A percentile compares a stretch with the other conserved stretches of the same genome.
These are phyloP conservation scores for Epichloe sylvatica DNA, from an alignment of 2,329 filamentous ascomycete genomes.

Conservation along the genomic window DNA sequence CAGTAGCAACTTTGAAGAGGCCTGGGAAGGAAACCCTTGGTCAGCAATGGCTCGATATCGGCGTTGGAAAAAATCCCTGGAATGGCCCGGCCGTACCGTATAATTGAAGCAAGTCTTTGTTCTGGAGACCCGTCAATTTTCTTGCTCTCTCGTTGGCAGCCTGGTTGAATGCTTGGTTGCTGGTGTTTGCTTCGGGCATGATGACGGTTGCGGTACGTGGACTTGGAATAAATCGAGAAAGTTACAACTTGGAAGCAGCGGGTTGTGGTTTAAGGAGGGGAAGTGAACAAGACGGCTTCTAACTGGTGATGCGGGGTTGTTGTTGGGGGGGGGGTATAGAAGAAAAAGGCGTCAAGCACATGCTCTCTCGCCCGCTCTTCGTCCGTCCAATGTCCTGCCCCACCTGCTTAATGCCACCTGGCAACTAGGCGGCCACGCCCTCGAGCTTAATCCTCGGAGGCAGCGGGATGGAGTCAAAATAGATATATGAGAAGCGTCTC, in stretches of 20 bases:
- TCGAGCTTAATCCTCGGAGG: no score
- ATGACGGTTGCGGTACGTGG: not conserved
- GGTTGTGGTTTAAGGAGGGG: no score
- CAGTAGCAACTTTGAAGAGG: not conserved
- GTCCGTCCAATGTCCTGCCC: no score
- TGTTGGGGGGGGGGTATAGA: no score
- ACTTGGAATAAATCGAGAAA: not conserved
- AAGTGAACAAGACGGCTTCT: no score
- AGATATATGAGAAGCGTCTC: no score
- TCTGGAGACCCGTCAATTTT: not conserved
- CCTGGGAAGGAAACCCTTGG: not conserved
- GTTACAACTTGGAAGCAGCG: not conserved
- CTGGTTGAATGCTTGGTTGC: not conserved
- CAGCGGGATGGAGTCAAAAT: no score
- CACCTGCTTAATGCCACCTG: no score
- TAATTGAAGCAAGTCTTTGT: not conserved
- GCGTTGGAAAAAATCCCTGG: not conserved
- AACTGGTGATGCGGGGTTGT: no score
- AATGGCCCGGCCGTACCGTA: not conserved
- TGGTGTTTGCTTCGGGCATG: not conserved
- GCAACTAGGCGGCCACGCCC: no score
- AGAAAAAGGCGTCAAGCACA: no score
- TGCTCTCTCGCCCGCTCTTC: no score
- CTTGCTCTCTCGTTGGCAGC: not conserved
- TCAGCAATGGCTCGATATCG: not conserved